Conservation (phyloP, 2,329 filamentous ascomycete species). For the Aureobasidium namibiae region DNA sequence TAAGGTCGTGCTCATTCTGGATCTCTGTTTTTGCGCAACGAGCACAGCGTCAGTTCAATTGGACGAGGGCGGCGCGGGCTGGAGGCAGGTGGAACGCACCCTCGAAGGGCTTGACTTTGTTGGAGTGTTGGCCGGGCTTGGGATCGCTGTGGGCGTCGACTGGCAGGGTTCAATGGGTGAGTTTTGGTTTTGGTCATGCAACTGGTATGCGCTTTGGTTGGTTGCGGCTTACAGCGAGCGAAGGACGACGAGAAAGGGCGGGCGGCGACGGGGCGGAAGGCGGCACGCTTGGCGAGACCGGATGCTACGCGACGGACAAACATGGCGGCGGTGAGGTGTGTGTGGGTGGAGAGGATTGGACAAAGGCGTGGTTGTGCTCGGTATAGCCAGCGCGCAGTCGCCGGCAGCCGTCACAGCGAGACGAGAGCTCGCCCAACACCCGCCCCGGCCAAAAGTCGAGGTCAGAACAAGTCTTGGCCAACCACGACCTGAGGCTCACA, state of each 20-base stretch:
- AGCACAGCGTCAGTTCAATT: not conserved
- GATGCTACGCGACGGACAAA: slow-evolving; percentile 44
- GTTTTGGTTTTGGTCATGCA: not conserved
- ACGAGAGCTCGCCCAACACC: not conserved
- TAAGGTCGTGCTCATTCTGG: slow-evolving; percentile 70
- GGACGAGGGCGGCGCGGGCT: not conserved
- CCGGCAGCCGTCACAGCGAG: not conserved
- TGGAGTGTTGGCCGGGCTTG: slow-evolving; percentile 28
- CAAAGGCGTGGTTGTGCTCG: not conserved
- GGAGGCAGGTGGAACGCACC: slow-evolving; percentile 25
- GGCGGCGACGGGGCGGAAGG: slow-evolving; percentile 34
- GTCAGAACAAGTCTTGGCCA: not conserved
- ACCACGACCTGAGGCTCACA: not conserved
- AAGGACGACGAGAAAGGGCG: slow-evolving; percentile 41
- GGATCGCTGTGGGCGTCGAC: slow-evolving; percentile 24
- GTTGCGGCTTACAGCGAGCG: slow-evolving; percentile 35
- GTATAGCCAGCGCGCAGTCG: not conserved
- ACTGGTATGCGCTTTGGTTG: slow-evolving; percentile 11
- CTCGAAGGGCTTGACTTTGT: slow-evolving; percentile 38
- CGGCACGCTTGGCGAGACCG: slow-evolving; percentile 37
- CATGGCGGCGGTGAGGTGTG: slow-evolving; percentile 26
- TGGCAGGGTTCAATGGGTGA: slow-evolving; percentile 25
- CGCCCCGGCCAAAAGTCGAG: not conserved
- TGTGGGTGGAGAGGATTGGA: not conserved
- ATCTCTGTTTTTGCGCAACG: slow-evolving; percentile 55